Conservation (phyloP, 306 rosid genomes). For the Lagenaria siceraria region DNA sequence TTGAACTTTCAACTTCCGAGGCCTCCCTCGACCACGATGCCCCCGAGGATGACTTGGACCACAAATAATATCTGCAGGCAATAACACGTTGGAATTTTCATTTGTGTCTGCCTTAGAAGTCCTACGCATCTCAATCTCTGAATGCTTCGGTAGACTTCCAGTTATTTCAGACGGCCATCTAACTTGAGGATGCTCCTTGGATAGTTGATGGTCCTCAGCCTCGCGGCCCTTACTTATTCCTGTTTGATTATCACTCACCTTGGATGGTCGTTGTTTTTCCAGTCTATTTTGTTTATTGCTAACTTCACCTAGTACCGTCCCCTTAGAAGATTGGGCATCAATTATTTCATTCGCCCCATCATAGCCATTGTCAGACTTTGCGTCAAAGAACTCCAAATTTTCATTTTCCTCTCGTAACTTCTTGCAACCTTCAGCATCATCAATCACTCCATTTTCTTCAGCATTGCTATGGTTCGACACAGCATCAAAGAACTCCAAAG, state of each 20-base stretch:
- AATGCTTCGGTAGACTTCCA: background rate
- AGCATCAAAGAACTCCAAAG: background rate
- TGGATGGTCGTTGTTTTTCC: background rate
- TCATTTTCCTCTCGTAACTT: background rate
- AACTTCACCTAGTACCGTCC: background rate
- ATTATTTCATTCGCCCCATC: background rate
- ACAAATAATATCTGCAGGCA: background rate
- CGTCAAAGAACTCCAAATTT: background rate
- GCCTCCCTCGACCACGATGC: slow-evolving; percentile 2
- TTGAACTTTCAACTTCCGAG: background rate
- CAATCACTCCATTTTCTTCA: background rate
- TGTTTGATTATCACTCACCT: background rate
- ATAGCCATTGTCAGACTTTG: background rate
- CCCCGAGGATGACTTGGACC: background rate
- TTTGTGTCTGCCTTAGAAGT: background rate
- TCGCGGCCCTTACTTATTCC: background rate
- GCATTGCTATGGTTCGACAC: background rate
- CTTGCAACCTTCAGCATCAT: background rate
- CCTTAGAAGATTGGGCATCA: background rate
- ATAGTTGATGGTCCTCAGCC: background rate
- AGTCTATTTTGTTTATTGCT: slow-evolving; percentile 1
- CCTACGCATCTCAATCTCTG: background rate
- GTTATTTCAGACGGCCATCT: background rate
- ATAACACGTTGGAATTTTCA: background rate
- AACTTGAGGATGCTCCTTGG: background rate